A percentile compares a stretch with the other conserved stretches of the same genome.
phyloP scores from a whole-genome alignment of 1,284 basidiomycete species.

The Neonothopanus nambi region DNA sequence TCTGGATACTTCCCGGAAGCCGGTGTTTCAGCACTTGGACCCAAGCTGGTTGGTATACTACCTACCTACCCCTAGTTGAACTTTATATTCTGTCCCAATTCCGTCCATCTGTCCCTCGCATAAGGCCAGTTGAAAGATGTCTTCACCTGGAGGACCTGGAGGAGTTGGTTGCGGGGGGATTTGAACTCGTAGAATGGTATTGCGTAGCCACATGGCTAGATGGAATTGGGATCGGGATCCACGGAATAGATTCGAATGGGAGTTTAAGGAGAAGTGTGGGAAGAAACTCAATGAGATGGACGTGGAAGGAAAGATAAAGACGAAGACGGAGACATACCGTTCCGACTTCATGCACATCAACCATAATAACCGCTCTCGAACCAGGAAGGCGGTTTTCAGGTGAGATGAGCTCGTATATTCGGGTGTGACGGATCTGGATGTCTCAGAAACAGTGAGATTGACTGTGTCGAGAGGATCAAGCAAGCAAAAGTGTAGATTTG shows the following conservation, averaged over 20 bases:
- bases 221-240: neutral
- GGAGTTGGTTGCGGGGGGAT: slow-evolving; percentile 43
- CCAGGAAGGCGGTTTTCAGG: slow-evolving; percentile 40
- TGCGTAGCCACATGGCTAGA: slow-evolving; percentile 51
- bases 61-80: too few relatives aligned
- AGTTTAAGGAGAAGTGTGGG: neutral
- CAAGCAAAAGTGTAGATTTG: too few relatives aligned
- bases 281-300: too few relatives aligned
- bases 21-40: too few relatives aligned
- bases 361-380: slow-evolving; percentile 51
- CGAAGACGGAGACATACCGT: slow-evolving; percentile 36
- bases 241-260: neutral
- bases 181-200: slow-evolving; percentile 51
- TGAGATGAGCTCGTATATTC: slow-evolving; percentile 50
- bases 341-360: slow-evolving; percentile 50
- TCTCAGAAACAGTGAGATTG: too few relatives aligned
- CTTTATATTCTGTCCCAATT: too few relatives aligned
- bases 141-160: too few relatives aligned
- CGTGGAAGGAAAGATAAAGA: neutral
- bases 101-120: too few relatives aligned
- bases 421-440: slow-evolving; percentile 48
- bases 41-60: too few relatives aligned
- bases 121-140: too few relatives aligned
- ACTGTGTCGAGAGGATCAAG: too few relatives aligned
- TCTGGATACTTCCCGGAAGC: too few relatives aligned